Conservation (phyloP, 2,329 filamentous ascomycete species). For the Zymoseptoria passerinii region DNA sequence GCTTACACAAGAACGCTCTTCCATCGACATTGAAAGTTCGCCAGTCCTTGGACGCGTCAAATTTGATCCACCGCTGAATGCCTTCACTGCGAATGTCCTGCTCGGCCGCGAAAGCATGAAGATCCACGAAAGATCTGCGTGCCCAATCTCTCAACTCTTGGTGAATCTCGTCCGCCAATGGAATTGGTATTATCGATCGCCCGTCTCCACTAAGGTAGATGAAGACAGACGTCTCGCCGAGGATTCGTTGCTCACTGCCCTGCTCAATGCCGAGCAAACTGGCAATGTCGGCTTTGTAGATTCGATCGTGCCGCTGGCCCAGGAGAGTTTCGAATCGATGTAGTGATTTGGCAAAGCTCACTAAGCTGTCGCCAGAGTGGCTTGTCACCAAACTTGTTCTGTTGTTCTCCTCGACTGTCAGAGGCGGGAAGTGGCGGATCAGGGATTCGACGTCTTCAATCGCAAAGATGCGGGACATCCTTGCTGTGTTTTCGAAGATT, state of each 20-base stretch:
- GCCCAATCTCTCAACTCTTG: slow-evolving; percentile 10
- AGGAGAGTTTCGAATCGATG: slow-evolving; percentile 8
- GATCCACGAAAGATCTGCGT: slow-evolving; percentile 8
- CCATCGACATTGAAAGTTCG: slow-evolving; percentile 15
- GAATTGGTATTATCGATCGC: slow-evolving; percentile 12
- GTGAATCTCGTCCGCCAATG: slow-evolving; percentile 12
- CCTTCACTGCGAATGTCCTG: slow-evolving; percentile 12
- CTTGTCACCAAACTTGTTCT: slow-evolving; percentile 18
- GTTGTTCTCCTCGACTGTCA: slow-evolving; percentile 10
- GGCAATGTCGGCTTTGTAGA: slow-evolving; percentile 6
- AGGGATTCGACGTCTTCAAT: slow-evolving; percentile 22
- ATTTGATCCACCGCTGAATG: slow-evolving; percentile 13
- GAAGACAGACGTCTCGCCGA: slow-evolving; percentile 9
- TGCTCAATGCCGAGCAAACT: slow-evolving; percentile 11
- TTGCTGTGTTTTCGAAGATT: neutral
- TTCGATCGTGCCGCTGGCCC: slow-evolving; percentile 5
- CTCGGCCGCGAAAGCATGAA: slow-evolving; percentile 12
- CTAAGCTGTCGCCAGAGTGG: slow-evolving; percentile 15
- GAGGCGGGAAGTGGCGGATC: slow-evolving; percentile 19
- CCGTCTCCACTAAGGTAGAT: slow-evolving; percentile 13
- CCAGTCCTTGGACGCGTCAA: slow-evolving; percentile 15
- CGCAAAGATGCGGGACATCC: slow-evolving; percentile 22
- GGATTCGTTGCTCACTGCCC: slow-evolving; percentile 8
- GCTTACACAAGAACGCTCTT: slow-evolving; percentile 14
- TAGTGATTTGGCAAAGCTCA: slow-evolving; percentile 8